These are phyloP conservation scores for Suillus brevipes DNA, from an alignment of 768 basidiomycete species.

Conservation along the genomic window DNA sequence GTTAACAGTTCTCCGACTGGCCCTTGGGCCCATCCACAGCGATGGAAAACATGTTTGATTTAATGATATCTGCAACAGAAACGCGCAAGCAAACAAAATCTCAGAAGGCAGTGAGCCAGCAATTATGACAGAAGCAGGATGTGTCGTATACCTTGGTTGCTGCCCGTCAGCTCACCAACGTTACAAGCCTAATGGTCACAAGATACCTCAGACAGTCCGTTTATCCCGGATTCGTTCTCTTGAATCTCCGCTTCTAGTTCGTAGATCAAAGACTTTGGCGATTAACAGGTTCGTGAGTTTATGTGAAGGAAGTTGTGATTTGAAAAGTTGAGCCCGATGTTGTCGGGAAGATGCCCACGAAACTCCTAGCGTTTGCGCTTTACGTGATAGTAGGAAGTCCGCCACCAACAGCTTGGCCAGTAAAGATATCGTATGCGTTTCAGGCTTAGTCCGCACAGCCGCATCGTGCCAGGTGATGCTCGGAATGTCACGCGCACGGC, in stretches of 20 bases:
- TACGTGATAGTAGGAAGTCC: no score
- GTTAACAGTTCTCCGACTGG: slow-evolving; percentile 84
- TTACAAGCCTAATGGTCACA: slow-evolving; percentile 55
- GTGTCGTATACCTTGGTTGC: no score
- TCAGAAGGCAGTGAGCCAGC: neutral
- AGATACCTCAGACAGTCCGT: slow-evolving; percentile 94
- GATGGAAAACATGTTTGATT: slow-evolving; percentile 53
- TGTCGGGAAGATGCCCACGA: slow-evolving; percentile 51
- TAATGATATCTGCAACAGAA: neutral
- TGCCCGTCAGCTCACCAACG: no score
- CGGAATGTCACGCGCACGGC: no score
- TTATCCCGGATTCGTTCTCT: slow-evolving; percentile 95
- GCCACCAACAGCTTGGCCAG: no score
- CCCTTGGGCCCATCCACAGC: slow-evolving; percentile 69
- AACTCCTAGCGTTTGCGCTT: slow-evolving; percentile 16
- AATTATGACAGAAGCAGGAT: neutral
- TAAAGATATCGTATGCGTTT: no score
- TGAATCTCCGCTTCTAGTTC: slow-evolving; percentile 94
- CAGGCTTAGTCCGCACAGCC: no score
- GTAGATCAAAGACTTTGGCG: slow-evolving; percentile 35
- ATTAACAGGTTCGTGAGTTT: slow-evolving; percentile 76
- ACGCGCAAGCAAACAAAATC: neutral
- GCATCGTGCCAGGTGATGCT: no score
- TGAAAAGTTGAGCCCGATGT: slow-evolving; percentile 67
- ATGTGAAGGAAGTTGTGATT: slow-evolving; percentile 78